Evolutionary conservation across 176 grass and related monocot genomes (phyloP).

Genomic region (maize (Zea mays)): DNA sequence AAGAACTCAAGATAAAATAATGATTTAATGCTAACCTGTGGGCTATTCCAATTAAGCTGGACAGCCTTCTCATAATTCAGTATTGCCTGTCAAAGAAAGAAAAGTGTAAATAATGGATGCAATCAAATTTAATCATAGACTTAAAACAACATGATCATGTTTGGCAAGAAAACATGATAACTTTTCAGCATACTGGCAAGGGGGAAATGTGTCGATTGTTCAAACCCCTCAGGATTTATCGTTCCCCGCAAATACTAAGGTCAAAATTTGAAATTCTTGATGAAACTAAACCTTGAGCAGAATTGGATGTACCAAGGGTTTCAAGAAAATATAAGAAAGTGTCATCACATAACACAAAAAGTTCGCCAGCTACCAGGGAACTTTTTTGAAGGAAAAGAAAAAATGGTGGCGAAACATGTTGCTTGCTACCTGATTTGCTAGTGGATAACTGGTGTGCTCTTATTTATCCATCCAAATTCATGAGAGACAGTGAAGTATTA

Average conservation of each 20-base stretch:
- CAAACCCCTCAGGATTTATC: not conserved
- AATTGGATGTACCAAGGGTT: not conserved
- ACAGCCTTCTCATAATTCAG: constrained; percentile 95
- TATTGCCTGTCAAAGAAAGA: constrained; percentile 62
- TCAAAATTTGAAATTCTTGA: not conserved
- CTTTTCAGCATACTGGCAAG: not conserved
- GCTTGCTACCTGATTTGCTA: not conserved
- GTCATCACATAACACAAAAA: not conserved
- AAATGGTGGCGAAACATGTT: not conserved
- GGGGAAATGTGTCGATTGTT: not conserved
- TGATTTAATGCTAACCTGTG: constrained; percentile 60
- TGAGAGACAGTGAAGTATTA: not conserved
- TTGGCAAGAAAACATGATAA: not conserved
- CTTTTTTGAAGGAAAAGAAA: not conserved
- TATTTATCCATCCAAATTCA: too few relatives aligned
- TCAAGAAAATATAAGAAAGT: too few relatives aligned
- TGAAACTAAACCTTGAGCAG: not conserved
- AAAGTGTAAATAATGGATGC: constrained; percentile 8
- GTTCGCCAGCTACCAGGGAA: not conserved
- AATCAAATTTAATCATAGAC: constrained; percentile 30
- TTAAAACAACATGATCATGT: not conserved
- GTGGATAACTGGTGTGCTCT: not conserved
- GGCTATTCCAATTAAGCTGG: constrained; percentile 98
- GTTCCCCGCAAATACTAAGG: not conserved
- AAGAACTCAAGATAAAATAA: constrained; percentile 29